phyloP scores from a whole-genome alignment of 2,329 filamentous ascomycete species.

The Chalara sp. region DNA sequence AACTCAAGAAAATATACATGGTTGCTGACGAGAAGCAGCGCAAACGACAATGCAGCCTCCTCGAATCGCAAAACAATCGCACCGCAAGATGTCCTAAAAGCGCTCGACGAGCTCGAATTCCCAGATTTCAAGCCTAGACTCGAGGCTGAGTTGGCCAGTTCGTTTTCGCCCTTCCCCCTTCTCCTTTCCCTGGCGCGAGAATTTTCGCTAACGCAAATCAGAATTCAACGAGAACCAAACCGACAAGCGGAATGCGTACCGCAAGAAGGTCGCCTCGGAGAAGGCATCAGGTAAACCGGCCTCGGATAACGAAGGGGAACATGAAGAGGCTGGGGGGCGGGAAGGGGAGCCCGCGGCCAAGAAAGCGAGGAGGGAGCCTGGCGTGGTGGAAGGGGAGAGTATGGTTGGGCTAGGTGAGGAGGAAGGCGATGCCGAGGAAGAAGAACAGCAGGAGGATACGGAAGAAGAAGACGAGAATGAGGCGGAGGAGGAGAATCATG shows the following conservation, averaged over 20 bases:
- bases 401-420: constrained; percentile 32
- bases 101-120: constrained; percentile 70
- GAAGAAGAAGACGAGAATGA: constrained; percentile 44
- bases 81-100: constrained; percentile 69
- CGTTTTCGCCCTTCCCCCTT: constrained; percentile 25
- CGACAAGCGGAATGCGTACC: constrained; percentile 67
- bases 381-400: constrained; percentile 38
- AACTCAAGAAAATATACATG: not conserved
- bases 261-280: constrained; percentile 61
- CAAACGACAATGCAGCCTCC: constrained; percentile 62
- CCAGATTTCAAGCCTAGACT: constrained; percentile 61
- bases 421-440: constrained; percentile 30
- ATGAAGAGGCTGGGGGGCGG: constrained; percentile 15
- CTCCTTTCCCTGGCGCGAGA: not conserved
- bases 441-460: constrained; percentile 37
- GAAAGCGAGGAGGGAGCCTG: constrained; percentile 34
- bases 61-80: constrained; percentile 73
- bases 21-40: constrained; percentile 38
- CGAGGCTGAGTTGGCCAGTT: constrained; percentile 71
- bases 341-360: constrained; percentile 25
- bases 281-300: constrained; percentile 34
- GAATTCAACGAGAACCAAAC: constrained; percentile 69
- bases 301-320: constrained; percentile 8
- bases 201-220: constrained; percentile 8
- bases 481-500: constrained; percentile 47